Base-by-base conservation (phyloP, 805 yeast genomes). In the Candida hungchunana region DNA sequence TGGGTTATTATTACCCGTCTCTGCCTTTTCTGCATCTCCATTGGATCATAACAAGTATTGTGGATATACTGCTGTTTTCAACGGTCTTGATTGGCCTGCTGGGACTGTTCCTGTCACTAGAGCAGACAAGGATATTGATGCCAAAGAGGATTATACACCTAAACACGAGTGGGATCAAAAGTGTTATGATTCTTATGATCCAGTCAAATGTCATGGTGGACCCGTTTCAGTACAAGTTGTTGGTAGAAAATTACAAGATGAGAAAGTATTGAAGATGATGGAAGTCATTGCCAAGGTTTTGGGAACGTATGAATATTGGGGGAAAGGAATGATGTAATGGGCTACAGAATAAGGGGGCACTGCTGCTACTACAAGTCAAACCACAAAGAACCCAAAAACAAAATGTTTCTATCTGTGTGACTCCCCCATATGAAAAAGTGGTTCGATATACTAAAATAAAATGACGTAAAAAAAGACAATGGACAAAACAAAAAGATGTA, bases 141-240 rank as follows among this genome's bases (percentile, higher is more conserved):
- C 35, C 2, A 31, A 60, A n/a, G 73, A 69, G 40, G 40, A 42
- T 0, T 63, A 61, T 21, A 43, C 39, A 6, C 39, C 42, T 7
- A 25, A 49, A 59, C 44, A 68, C 48, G 64, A 63, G 4, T 47
- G 62, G 2, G 82, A 77, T 31, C 44, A 56, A 26, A 62, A 58
- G 11, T 66, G 70, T 17, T 65, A 65, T 44, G 53, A 58, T 21
- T 55, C 63, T 31, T 77, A 75, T 56, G 67, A 75, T 42, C 69
- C 80, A 1, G 66, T 58, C 31, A 68, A 68, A 42, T 62, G 67
- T 55, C 67, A 74, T 44, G 80, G 78, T 4, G 73, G 79, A 35
- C 79, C 85, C 0, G 77, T 76, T 7, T 73, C 77, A 14, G 59
- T 80, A n/a, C 87, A 80, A 54, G 60, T 81, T 17, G 73, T 79